A percentile compares a stretch with the other conserved stretches of the same genome.
Conservation (phyloP, 2,329 filamentous ascomycete species). For the Apiospora sp. region DNA sequence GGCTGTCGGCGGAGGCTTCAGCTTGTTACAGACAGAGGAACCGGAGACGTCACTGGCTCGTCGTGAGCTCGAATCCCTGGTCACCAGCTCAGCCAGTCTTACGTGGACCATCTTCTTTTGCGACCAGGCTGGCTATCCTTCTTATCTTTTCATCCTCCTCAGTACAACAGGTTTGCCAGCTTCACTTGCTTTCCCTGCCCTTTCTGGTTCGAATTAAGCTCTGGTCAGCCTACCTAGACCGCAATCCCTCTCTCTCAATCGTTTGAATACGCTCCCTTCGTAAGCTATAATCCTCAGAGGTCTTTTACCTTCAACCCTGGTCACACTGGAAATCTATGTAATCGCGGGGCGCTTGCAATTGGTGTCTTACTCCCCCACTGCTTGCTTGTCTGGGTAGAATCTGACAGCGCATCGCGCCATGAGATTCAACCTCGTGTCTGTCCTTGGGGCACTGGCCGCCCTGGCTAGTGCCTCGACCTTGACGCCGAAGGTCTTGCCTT, state of each 20-base stretch:
- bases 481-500: constrained; percentile 63
- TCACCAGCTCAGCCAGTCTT: constrained; percentile 12
- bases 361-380: constrained; percentile 8
- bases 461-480: constrained; percentile 57
- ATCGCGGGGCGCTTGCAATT: background rate
- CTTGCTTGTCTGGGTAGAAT: constrained; percentile 14
- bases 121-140: background rate
- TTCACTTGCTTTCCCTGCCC: constrained; percentile 2
- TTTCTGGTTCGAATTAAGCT: background rate
- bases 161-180: constrained; percentile 12
- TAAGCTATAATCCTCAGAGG: background rate
- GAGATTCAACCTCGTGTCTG: constrained; percentile 39
- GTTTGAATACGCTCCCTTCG: background rate
- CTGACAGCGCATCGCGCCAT: constrained; percentile 33
- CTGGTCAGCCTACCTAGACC: constrained; percentile 21
- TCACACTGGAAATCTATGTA: background rate
- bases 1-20: constrained; percentile 16
- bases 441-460: constrained; percentile 42
- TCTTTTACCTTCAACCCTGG: background rate
- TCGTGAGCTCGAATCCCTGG: constrained; percentile 9
- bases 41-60: constrained; percentile 20
- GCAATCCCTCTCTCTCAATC: constrained; percentile 7
- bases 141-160: background rate
- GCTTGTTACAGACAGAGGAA: constrained; percentile 13
- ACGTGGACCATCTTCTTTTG: background rate